Conservation (phyloP, 129 eudicot species). For the Rutidosis leptorrhynchoides region DNA sequence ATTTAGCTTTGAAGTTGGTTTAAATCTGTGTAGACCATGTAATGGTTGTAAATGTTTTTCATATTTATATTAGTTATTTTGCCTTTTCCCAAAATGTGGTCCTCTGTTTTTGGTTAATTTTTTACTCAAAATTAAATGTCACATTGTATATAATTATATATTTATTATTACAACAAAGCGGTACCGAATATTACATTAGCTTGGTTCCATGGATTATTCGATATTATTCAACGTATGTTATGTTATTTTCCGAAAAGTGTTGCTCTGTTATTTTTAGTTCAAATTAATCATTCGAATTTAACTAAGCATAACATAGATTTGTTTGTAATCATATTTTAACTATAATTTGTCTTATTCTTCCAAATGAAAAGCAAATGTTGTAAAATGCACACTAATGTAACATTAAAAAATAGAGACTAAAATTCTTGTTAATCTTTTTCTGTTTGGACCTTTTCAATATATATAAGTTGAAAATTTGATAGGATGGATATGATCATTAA, state of each 20-base stretch:
- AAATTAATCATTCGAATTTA: no score
- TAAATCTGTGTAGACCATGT: neutral
- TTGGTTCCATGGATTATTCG: no score
- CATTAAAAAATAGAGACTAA: neutral
- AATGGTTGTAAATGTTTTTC: neutral
- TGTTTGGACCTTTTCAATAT: no score
- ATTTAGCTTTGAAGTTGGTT: neutral
- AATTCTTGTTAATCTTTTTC: neutral
- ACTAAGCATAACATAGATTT: neutral
- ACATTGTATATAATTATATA: neutral
- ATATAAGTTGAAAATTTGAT: slow-evolving; percentile 1
- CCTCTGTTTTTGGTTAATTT: neutral
- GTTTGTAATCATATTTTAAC: neutral
- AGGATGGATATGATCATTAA: slow-evolving; percentile 28
- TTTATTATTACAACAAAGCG: neutral
- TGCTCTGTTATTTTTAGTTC: no score
- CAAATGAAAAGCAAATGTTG: no score
- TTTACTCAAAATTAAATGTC: neutral
- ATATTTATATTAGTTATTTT: neutral
- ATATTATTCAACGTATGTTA: no score
- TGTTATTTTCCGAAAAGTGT: neutral
- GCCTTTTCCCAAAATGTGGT: neutral
- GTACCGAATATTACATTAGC: no score
- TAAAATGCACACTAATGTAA: no score
- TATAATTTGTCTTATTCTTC: no score